Evolutionary conservation across 805 yeast species (phyloP).

Genomic region (Metschnikowia similis): DNA sequence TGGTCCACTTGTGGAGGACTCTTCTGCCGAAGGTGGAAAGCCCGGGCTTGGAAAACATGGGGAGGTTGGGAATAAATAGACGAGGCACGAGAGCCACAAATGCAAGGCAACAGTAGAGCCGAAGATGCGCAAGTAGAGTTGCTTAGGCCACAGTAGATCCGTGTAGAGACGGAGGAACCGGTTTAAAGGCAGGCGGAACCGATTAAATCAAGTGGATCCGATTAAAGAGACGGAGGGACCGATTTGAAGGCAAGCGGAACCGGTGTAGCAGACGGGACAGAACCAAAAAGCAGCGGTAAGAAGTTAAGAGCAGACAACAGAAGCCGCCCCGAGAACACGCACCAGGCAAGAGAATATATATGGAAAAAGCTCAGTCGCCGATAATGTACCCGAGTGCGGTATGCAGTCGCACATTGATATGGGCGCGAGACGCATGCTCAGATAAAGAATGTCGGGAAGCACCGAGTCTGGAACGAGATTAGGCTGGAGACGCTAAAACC

Average conservation of each 20-base stretch:
- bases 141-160: no score
- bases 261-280: no score
- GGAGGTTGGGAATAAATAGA: background rate
- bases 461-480: background rate
- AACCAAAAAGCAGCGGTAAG: background rate
- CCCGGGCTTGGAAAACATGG: conserved; percentile 4
- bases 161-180: no score
- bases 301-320: background rate
- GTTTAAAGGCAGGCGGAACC: no score
- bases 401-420: background rate
- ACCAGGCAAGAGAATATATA: background rate
- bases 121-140: no score
- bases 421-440: background rate
- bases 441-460: conserved; percentile 4
- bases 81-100: no score
- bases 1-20: conserved; percentile 49
- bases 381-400: background rate
- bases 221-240: no score
- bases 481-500: background rate
- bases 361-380: background rate
- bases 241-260: no score
- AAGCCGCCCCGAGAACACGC: background rate
- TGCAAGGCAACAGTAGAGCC: no score
- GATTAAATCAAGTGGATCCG: no score
- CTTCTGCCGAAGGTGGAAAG: conserved; percentile 15